Percentiles rank a stretch among this genome's conserved stretches.
Conservation (phyloP, 495 filamentous ascomycete species). For the Extremus antarcticus region DNA sequence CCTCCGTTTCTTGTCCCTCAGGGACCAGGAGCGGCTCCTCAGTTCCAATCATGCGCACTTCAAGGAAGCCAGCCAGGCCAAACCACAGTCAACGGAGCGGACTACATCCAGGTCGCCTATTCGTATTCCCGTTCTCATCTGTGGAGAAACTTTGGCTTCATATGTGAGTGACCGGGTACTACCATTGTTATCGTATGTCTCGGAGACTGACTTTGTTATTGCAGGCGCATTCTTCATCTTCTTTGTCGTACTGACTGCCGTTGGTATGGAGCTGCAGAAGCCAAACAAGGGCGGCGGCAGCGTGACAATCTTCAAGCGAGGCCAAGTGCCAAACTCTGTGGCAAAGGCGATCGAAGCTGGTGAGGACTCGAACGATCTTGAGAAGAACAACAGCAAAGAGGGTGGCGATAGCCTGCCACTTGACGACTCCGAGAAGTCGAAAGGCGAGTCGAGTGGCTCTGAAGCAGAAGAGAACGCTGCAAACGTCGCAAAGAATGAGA, state of each 20-base stretch:
- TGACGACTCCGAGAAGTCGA: constrained; percentile 48
- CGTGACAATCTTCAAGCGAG: constrained; percentile 44
- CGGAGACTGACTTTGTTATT: no score
- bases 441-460: constrained; percentile 74
- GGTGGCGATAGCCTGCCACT: neutral
- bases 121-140: neutral
- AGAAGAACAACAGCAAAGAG: constrained; percentile 38
- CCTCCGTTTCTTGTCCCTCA: constrained; percentile 40
- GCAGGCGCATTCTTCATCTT: constrained; percentile 54
- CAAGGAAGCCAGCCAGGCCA: constrained; percentile 8
- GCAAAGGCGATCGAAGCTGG: constrained; percentile 37
- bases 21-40: constrained; percentile 34
- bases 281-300: constrained; percentile 61
- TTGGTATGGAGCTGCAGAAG: constrained; percentile 54
- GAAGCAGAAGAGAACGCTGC: constrained; percentile 78
- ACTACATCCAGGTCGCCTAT: constrained; percentile 29
- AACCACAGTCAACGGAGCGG: constrained; percentile 5
- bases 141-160: constrained; percentile 21
- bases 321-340: constrained; percentile 45
- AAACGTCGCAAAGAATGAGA: constrained; percentile 80
- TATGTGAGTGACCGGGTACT: no score
- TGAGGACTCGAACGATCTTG: constrained; percentile 39
- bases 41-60: constrained; percentile 12
- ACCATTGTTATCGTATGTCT: no score
- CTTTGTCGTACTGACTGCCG: constrained; percentile 45